phyloP scores from a whole-genome alignment of 345 rosid species.

The Psidium friedrichsthalianum region DNA sequence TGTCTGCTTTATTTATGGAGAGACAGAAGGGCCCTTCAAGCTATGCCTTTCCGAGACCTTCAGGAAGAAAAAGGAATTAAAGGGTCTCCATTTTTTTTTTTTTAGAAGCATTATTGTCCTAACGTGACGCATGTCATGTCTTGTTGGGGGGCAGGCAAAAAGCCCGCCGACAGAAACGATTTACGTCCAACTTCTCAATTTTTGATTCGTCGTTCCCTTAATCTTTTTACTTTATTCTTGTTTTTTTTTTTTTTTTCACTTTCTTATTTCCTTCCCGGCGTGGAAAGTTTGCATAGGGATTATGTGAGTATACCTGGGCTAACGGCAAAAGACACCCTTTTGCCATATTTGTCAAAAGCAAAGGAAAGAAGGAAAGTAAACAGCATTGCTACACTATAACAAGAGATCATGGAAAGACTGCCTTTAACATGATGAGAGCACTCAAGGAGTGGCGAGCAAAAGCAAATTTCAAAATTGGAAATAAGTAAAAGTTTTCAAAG shows the following conservation, averaged over 20 bases:
- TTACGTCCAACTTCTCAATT: neutral
- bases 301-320: neutral
- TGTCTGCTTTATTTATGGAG: neutral
- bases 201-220: neutral
- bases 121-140: neutral
- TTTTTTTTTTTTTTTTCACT: neutral
- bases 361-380: neutral
- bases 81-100: neutral
- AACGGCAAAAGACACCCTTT: neutral
- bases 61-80: neutral
- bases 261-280: neutral
- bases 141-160: neutral
- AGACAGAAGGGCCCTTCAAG: neutral
- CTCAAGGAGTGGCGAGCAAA: neutral
- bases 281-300: neutral
- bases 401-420: neutral
- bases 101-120: neutral
- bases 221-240: neutral
- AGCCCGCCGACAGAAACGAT: neutral
- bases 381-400: neutral
- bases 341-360: neutral
- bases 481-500: neutral
- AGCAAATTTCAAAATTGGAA: neutral
- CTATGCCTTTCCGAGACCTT: neutral
- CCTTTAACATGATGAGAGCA: neutral